Evolutionary conservation across 148 eudicot genomes (phyloP).

Genomic region (Camellia sinensis): DNA sequence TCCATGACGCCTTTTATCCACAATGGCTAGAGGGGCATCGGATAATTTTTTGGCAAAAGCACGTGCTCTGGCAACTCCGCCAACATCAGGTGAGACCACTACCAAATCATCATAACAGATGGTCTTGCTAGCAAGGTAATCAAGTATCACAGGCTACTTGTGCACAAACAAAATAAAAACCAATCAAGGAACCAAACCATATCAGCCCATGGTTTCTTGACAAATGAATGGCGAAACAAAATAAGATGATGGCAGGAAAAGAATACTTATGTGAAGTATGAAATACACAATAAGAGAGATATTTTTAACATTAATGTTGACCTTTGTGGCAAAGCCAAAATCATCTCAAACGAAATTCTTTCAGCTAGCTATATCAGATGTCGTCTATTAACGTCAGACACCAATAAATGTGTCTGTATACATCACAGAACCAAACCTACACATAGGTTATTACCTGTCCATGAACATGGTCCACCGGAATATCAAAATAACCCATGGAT

Average conservation of each 20-base stretch:
- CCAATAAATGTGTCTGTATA: neutral
- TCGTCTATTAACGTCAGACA: neutral
- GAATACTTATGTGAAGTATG: neutral
- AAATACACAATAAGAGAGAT: neutral
- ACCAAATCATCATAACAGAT: constrained; percentile 73
- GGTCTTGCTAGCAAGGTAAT: constrained; percentile 92
- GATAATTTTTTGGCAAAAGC: constrained; percentile 94
- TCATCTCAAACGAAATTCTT: neutral
- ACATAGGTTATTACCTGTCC: constrained; percentile 53
- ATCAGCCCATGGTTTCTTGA: neutral
- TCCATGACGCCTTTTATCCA: constrained; percentile 90
- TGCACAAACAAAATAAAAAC: constrained; percentile 18
- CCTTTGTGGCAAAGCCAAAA: neutral
- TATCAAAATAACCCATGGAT: constrained; percentile 96
- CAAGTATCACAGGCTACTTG: constrained; percentile 84
- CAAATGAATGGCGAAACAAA: neutral
- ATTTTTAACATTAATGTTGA: neutral
- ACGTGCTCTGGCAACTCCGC: constrained; percentile 97
- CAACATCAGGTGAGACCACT: constrained; percentile 97
- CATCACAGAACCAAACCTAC: neutral
- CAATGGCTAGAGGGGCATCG: constrained; percentile 97
- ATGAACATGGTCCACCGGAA: constrained; percentile 91
- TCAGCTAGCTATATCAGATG: neutral
- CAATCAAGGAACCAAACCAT: neutral
- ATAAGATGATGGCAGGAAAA: neutral